Evolutionary conservation across 345 rosid genomes (phyloP).

Genomic region (Murraya koenigii): DNA sequence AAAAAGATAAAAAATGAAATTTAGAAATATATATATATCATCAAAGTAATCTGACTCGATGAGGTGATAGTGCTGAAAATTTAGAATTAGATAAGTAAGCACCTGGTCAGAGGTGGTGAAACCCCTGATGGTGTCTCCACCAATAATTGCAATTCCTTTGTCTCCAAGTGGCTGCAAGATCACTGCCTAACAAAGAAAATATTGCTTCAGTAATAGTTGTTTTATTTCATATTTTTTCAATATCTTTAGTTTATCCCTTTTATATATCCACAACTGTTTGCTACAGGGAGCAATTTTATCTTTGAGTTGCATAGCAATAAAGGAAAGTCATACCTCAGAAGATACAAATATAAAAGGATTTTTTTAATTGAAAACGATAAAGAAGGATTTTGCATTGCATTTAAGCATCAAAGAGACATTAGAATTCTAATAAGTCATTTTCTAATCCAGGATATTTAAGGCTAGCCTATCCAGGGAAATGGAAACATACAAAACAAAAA

Average conservation of each 20-base stretch:
- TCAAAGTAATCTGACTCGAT: neutral
- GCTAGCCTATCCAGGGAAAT: neutral
- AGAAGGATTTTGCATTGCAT: neutral
- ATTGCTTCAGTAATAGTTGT: conserved; percentile 9
- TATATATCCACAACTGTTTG: neutral
- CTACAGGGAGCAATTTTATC: neutral
- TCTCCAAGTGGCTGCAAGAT: conserved; percentile 92
- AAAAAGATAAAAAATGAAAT: neutral
- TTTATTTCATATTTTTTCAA: neutral
- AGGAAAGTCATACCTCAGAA: too few species aligned
- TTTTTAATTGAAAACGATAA: neutral
- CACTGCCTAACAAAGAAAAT: conserved; percentile 58
- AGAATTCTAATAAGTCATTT: neutral
- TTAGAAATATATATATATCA: too few species aligned
- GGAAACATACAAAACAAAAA: neutral
- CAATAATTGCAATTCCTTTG: conserved; percentile 66
- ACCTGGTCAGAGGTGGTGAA: conserved; percentile 93
- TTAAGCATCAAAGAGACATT: neutral
- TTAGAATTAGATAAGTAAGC: neutral
- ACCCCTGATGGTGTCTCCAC: conserved; percentile 90
- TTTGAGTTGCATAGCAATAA: neutral
- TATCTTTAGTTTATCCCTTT: neutral
- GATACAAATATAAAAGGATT: neutral
- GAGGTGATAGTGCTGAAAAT: neutral
- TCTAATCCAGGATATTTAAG: neutral